These are phyloP conservation scores for Blastomyces parvus DNA, from an alignment of 2,329 filamentous ascomycete species.

Conservation along the genomic window DNA sequence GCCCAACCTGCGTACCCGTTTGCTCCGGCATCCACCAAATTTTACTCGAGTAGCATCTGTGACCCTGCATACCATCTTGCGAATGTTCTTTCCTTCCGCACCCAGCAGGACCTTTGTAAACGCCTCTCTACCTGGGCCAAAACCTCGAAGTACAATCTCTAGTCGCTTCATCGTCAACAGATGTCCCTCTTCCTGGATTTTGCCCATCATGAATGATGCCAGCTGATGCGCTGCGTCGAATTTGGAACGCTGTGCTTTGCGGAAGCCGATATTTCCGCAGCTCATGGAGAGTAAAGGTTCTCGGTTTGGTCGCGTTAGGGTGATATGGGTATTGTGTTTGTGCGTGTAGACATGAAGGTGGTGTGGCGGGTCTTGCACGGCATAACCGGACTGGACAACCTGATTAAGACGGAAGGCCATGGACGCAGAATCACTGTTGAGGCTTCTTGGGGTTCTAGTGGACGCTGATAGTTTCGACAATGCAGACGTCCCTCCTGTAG, in stretches of 20 bases:
- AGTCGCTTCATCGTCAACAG: constrained; percentile 64
- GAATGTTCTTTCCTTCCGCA: constrained; percentile 66
- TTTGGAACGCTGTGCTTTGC: constrained; percentile 64
- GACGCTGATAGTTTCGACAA: constrained; percentile 5
- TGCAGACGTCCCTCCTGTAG: not conserved
- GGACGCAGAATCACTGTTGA: not conserved
- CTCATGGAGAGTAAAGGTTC: constrained; percentile 71
- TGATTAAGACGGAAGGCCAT: constrained; percentile 15
- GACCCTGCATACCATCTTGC: constrained; percentile 66
- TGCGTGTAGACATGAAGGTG: constrained; percentile 79
- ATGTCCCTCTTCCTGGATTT: constrained; percentile 73
- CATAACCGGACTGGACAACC: constrained; percentile 23
- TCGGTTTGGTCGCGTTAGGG: constrained; percentile 71
- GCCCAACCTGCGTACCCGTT: constrained; percentile 71
- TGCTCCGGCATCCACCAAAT: constrained; percentile 87
- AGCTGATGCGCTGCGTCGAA: constrained; percentile 94
- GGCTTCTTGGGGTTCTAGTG: not conserved
- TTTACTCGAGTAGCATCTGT: constrained; percentile 84
- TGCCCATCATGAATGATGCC: constrained; percentile 69
- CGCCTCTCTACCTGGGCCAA: constrained; percentile 78
- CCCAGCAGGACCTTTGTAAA: constrained; percentile 83
- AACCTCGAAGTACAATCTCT: constrained; percentile 75
- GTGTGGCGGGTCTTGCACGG: constrained; percentile 28
- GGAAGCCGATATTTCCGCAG: constrained; percentile 84
- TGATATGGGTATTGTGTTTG: constrained; percentile 94